Base-by-base conservation (phyloP, 108 stramenopile genomes). In the Pseudonitzschia multistriata region DNA sequence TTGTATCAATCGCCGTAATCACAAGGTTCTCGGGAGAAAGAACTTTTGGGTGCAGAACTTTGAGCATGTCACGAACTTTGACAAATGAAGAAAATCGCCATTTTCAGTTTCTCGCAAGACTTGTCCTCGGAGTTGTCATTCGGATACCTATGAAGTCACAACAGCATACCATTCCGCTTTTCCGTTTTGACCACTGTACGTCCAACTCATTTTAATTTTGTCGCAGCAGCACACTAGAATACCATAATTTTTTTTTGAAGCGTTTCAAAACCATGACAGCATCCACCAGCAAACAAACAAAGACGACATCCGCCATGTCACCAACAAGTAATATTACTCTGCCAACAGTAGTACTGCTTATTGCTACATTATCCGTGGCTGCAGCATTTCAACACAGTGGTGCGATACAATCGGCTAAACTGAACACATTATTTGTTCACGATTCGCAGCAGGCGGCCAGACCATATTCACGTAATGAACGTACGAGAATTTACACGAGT, bases 21-120 rank as follows among this genome's bases (percentile, higher is more conserved):
- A 55, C 50, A 25, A 52, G 50, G 50, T 52, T 52, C 50, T 52
- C 11, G 3, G 42, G 50, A 52, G 50, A 52, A 52, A 52, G 50
- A 52, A 52, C 50, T 52, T 52, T 52, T 25, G 50, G 22, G 50
- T 8, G 22, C 50, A 52, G 50, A 52, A 52, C 50, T 52, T 52
- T 25, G 50, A 25, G 15, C 50, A 24, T 45, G 42, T 52, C 25
- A 52, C 21, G 25, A 52, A 25, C 25, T 52, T 25, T 52, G 57
- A 10, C 5, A 30, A 21, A 35, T 36, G 24, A 30, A 13, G 19
- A 59, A 59, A 59, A 59, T 35, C 57, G 34, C 33, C 6, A 59
- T n/a, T 35, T 1, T 19, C 31, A 35, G 29, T 35, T 59, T 59
- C 34, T 59, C 34, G 35, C 57, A 59, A 59, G 57, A 59, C 57